Evolutionary conservation across 1,284 basidiomycete species (phyloP).

Genomic region (Hymenochaete sp.): DNA sequence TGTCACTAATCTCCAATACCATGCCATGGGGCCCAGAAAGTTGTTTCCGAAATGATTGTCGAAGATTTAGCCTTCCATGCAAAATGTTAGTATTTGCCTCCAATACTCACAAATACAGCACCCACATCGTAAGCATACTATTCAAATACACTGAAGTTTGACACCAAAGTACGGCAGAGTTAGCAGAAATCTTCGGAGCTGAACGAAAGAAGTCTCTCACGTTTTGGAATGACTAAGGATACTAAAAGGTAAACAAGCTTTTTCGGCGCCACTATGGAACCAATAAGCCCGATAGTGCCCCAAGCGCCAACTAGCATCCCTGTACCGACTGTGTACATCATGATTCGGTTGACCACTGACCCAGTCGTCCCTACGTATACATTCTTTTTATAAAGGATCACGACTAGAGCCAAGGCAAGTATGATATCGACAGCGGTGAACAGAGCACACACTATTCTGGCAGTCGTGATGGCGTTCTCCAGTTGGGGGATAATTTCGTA

Average conservation of each 20-base stretch:
- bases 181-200: background rate
- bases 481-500: background rate
- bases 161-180: no score
- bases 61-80: no score
- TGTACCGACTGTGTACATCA: conserved; percentile 37
- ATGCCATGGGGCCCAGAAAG: no score
- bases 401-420: conserved; percentile 32
- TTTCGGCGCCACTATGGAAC: conserved; percentile 3
- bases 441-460: conserved; percentile 2
- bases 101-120: no score
- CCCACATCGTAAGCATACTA: background rate
- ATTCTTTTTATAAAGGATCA: conserved; percentile 30
- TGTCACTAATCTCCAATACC: no score
- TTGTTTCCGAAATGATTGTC: no score
- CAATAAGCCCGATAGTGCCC: conserved; percentile 8
- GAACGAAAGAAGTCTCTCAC: background rate
- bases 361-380: conserved; percentile 19
- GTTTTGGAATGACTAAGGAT: conserved; percentile 3
- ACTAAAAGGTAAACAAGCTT: conserved; percentile 12
- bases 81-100: no score
- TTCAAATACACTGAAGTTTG: background rate
- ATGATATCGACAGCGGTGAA: conserved; percentile 28
- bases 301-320: conserved; percentile 31
- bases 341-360: conserved; percentile 32
- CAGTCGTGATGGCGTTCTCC: conserved; percentile 49